phyloP scores from a whole-genome alignment of 129 eudicot species.

The Centaurea solstitialis region DNA sequence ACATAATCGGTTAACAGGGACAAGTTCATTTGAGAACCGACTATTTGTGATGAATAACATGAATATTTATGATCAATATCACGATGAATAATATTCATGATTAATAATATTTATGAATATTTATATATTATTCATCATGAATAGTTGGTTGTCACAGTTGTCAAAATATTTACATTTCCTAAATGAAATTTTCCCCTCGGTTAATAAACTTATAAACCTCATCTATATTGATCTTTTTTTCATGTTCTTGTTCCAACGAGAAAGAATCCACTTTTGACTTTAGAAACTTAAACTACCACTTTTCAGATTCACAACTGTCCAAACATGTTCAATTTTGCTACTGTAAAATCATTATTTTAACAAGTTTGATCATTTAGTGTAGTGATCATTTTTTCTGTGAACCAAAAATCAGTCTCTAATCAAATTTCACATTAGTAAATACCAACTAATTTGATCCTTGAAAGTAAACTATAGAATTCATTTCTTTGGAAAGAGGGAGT shows the following conservation, averaged over 20 bases:
- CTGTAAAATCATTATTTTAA: neutral
- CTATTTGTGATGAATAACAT: neutral
- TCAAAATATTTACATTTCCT: neutral
- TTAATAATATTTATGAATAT: neutral
- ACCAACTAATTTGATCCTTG: neutral
- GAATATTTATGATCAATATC: neutral
- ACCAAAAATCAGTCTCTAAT: neutral
- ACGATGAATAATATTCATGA: neutral
- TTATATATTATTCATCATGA: too few relatives aligned
- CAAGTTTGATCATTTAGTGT: neutral
- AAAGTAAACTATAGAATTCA: neutral
- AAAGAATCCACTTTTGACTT: neutral
- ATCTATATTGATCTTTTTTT: neutral
- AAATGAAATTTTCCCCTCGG: neutral
- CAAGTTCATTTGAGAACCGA: neutral
- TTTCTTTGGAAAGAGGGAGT: slow-evolving; percentile 3
- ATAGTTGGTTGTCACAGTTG: neutral
- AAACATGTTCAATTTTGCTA: neutral
- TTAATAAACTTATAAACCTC: neutral
- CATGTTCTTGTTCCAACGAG: neutral
- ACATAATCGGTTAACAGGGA: neutral
- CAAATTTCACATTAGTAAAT: slow-evolving; percentile 1
- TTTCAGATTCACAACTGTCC: neutral
- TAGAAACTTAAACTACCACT: neutral
- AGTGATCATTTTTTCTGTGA: neutral